Conservation (phyloP, 202 grass and related monocot genomes). For the Saccharum hybrid region DNA sequence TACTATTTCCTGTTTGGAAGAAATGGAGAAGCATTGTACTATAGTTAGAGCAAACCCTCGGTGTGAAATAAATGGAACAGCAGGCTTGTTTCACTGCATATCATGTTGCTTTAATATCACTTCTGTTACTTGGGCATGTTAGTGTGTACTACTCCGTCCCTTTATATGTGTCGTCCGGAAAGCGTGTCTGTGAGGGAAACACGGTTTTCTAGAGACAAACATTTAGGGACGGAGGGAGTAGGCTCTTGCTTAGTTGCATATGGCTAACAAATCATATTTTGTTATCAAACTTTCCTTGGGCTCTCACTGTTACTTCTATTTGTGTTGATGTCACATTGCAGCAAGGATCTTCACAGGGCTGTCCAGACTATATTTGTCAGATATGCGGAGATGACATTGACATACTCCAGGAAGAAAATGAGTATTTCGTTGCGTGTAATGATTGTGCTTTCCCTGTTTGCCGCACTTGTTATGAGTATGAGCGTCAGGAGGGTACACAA, state of each 20-base stretch:
- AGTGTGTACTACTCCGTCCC: too few species aligned
- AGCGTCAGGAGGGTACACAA: constrained; percentile 65
- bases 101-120: background rate
- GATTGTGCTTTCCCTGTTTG: constrained; percentile 52
- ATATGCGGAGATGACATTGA: constrained; percentile 46
- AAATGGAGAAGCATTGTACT: background rate
- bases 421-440: constrained; percentile 36
- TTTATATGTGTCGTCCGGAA: too few species aligned
- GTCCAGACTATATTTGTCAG: constrained; percentile 42
- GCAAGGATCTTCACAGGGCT: constrained; percentile 45
- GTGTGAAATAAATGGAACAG: background rate
- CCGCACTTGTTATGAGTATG: constrained; percentile 66
- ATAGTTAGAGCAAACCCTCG: background rate
- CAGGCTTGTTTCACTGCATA: background rate
- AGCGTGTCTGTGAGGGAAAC: too few species aligned
- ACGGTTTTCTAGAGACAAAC: too few species aligned
- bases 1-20: background rate
- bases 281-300: background rate
- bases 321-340: background rate
- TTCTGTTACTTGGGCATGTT: background rate
- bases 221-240: too few species aligned
- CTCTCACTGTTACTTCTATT: constrained; percentile 3
- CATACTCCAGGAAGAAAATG: constrained; percentile 41
- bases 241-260: background rate
- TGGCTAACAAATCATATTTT: background rate